Base-by-base conservation (phyloP, 2,329 filamentous ascomycete species). In the Aspergillus persii region DNA sequence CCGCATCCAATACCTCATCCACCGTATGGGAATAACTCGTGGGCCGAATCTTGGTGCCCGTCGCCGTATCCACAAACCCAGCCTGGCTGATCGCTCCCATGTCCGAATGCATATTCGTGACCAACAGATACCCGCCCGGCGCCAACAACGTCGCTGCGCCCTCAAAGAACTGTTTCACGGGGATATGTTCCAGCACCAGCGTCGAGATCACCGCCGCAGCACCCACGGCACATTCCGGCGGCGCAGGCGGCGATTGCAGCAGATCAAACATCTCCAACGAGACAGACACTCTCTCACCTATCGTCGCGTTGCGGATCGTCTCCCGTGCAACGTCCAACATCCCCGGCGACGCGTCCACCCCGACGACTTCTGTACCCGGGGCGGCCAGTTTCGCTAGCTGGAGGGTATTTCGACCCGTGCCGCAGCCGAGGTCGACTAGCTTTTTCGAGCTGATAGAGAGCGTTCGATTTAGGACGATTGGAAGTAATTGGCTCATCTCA, bases 91-190 rank as follows among this genome's bases (percentile, higher is more conserved):
- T 76, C 12, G 63, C 62, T 1, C 85, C 86, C 86, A 89, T 89
- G 3, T 88, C 83, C 1, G 79, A 72, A 69, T 89, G 87, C 87
- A 89, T 89, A 66, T 89, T 89, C 0, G 86, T 89, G n/a, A 89
- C 66, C 8, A 89, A 74, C 4, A 87, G 73, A 51, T 80, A 71
- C 0, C 82, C 85, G 0, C 79, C 79, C 0, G 76, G 73, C 2
- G 63, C 65, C 15, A 89, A 70, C 1, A 83, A 71, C 9, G 66
- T 63, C 1, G 76, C 66, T 0, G 81, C 77, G 0, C 80, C 79
- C 2, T 64, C 54, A 70, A 89, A 89, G 73, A 88, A 89, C 67
- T 80, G 84, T 0, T 71, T 63, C 0, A 86, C 67, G 0, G 85
- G 82, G 3, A 89, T 75, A 71, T 89, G 87, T 68, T 89, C 87